Evolutionary conservation across 371 early-diverging fungal genomes (phyloP), one percentile per base, ranked within the genome.

Genomic region (Sporodiniella umbellata): DNA sequence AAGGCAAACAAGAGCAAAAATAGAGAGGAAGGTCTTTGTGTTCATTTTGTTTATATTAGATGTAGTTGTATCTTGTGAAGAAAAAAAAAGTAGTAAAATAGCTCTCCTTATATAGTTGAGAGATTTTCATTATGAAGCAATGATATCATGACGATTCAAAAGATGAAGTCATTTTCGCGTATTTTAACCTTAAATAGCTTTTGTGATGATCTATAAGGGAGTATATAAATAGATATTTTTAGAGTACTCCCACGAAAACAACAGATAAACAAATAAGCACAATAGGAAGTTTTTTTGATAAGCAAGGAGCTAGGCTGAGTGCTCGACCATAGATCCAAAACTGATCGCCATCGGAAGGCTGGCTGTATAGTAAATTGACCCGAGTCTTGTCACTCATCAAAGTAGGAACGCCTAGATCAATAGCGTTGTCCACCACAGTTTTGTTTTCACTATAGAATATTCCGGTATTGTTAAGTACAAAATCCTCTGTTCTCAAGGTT

Each of bases 401-500:
- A 14, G 55, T 57, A 17, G 58, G 52, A 23, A 59, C 69, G 7
- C 75, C 75, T 23, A 51, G 53, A 15, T 53, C 31, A 0, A 62
- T 55, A 0, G 66, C 58, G 58, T 70, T 75, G 52, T 75, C 75
- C 3, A 68, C 40, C 0, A 75, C 67, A 1, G 71, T 64, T 33
- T 70, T 71, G 48, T 75, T 75, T 14, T 48, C 58, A 14, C 60
- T 70, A 31, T 60, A 56, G 31, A 42, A 56, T 19, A 12, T n/a
- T 1, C 50, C 64, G 28, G 62, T 59, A 18, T 62, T 67, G 28
- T 69, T 60, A 6, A 73, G 62, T 5, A 54, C 48, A 33, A 70
- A 70, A 18, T 71, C 48, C 26, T 70, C 58, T 1, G 56, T 54
- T 11, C 67, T 42, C 14, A 65, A 31, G 3, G 62, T 60, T 4